Percentiles rank a stretch among this genome's conserved stretches.
Conservation (phyloP, 2,329 filamentous ascomycete genomes). For the Fusarium succisae region DNA sequence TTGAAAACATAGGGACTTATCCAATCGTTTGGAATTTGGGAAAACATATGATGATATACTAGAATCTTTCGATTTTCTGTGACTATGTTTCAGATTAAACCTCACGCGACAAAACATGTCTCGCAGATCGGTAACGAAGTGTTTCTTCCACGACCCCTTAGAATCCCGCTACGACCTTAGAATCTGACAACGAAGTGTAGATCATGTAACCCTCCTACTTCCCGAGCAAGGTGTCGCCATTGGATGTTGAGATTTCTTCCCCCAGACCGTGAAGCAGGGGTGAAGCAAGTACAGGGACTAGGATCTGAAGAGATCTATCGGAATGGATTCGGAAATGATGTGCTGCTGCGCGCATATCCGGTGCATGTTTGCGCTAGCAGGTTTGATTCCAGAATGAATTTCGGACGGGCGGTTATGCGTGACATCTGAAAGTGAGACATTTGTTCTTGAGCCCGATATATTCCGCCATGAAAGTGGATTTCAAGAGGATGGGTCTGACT, state of each 20-base stretch:
- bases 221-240: neutral
- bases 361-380: slow-evolving; percentile 3
- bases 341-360: slow-evolving; percentile 14
- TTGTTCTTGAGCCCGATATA: slow-evolving; percentile 3
- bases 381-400: slow-evolving; percentile 3
- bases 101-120: slow-evolving; percentile 17
- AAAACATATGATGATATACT: slow-evolving; percentile 8
- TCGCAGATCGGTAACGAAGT: slow-evolving; percentile 7
- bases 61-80: slow-evolving; percentile 22
- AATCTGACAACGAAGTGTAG: slow-evolving; percentile 1
- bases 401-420: slow-evolving; percentile 22
- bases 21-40: neutral
- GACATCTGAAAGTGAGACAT: slow-evolving; percentile 25
- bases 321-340: slow-evolving; percentile 18
- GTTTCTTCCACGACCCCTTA: neutral
- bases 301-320: slow-evolving; percentile 18
- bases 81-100: slow-evolving; percentile 14
- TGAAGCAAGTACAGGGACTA: neutral
- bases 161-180: neutral
- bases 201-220: slow-evolving; percentile 17
- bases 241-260: slow-evolving; percentile 10
- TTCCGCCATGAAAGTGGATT: neutral
- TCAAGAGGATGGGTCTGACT: neutral
- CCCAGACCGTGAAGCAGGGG: slow-evolving; percentile 7
- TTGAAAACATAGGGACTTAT: neutral